These are phyloP conservation scores for Hypericum androsaemum DNA, from an alignment of 345 rosid species.

Conservation along the genomic window DNA sequence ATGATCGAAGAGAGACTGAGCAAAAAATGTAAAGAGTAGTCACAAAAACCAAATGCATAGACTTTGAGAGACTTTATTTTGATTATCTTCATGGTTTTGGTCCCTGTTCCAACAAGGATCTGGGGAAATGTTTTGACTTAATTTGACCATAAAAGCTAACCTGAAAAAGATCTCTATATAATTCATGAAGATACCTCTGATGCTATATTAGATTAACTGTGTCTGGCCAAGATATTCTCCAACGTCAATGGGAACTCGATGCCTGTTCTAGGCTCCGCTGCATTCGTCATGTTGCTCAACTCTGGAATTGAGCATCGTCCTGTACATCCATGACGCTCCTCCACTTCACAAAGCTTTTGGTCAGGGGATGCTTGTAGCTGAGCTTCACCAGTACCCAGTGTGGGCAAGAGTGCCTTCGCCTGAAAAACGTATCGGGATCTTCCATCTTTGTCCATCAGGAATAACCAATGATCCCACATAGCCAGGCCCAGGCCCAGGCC, in stretches of 20 bases:
- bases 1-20: not conserved
- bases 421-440: constrained; percentile 10
- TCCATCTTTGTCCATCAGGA: no score
- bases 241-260: constrained; percentile 41
- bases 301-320: constrained; percentile 43
- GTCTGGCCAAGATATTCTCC: constrained; percentile 27
- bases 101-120: constrained; percentile 97
- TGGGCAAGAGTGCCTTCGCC: constrained; percentile 39
- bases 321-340: constrained; percentile 28
- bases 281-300: constrained; percentile 37
- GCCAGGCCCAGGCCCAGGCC: no score
- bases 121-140: constrained; percentile 20
- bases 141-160: no score
- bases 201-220: constrained; percentile 29
- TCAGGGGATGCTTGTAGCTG: constrained; percentile 27
- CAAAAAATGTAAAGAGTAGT: constrained; percentile 34
- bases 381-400: constrained; percentile 30
- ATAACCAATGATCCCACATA: no score
- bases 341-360: constrained; percentile 50
- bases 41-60: constrained; percentile 91
- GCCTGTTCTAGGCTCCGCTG: constrained; percentile 71
- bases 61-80: constrained; percentile 69
- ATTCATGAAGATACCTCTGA: constrained; percentile 43
- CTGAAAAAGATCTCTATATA: not conserved
- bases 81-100: constrained; percentile 72